Conservation (phyloP, 1,284 basidiomycete genomes). For the Sporisorium graminicola region DNA sequence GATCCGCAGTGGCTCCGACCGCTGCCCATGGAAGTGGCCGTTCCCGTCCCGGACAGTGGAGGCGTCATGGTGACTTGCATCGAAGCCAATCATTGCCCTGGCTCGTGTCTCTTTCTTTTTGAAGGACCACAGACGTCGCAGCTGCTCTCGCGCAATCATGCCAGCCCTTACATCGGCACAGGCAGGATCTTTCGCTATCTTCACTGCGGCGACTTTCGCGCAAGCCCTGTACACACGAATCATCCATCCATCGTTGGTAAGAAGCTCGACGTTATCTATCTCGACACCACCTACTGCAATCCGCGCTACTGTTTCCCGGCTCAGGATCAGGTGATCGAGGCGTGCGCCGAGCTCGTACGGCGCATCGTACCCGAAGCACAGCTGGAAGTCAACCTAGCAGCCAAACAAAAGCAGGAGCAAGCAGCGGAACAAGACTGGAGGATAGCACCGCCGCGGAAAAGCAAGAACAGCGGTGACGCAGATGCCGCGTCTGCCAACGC, state of each 20-base stretch:
- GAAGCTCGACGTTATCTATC: conserved; percentile 85
- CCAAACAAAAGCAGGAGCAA: conserved; percentile 46
- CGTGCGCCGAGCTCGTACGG: conserved; percentile 85
- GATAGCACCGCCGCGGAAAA: conserved; percentile 61
- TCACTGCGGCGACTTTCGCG: conserved; percentile 86
- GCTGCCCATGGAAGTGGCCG: conserved; percentile 83
- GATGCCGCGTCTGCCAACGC: conserved; percentile 48
- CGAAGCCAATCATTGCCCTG: conserved; percentile 96
- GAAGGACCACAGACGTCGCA: conserved; percentile 89
- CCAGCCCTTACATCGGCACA: conserved; percentile 40
- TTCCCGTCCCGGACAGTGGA: conserved; percentile 82
- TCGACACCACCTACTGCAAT: conserved; percentile 96
- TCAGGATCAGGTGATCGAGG: conserved; percentile 89
- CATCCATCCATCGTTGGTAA: conserved; percentile 56
- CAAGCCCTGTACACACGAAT: conserved; percentile 62
- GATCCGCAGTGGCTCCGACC: conserved; percentile 87
- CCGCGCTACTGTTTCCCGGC: conserved; percentile 96
- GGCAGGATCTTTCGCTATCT: conserved; percentile 83
- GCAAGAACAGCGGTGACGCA: conserved; percentile 42
- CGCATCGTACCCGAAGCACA: conserved; percentile 35
- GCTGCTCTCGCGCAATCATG: conserved; percentile 71
- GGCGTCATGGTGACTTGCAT: conserved; percentile 91
- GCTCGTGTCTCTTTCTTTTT: conserved; percentile 92
- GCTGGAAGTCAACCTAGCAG: conserved; percentile 13
- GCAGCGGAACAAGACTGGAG: conserved; percentile 66